These are phyloP conservation scores for Dimargaris cristalligena DNA, from an alignment of 192 early-diverging fungal species.

Conservation along the genomic window DNA sequence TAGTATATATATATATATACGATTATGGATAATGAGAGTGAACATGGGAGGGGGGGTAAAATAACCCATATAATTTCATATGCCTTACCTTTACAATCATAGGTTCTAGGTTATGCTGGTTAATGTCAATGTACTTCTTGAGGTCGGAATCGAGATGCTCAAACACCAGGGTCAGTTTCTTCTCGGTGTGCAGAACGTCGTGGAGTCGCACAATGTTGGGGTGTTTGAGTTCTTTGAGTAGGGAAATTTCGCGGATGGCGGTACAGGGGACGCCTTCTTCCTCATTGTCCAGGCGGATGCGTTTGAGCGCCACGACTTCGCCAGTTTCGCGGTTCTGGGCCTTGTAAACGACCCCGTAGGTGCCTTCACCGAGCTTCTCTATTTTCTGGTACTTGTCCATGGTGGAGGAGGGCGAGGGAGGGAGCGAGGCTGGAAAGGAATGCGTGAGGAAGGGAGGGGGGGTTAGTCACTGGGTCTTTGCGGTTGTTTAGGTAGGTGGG, in stretches of 20 bases:
- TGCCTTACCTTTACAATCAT: constrained; percentile 62
- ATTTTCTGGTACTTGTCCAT: constrained; percentile 5
- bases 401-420: neutral
- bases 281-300: constrained; percentile 77
- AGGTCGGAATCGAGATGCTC: constrained; percentile 97
- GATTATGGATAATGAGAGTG: no score
- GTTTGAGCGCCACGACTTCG: constrained; percentile 95
- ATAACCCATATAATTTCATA: no score
- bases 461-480: no score
- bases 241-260: constrained; percentile 65
- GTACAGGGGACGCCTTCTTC: constrained; percentile 68
- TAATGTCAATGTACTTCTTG: constrained; percentile 94
- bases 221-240: constrained; percentile 69
- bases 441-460: no score
- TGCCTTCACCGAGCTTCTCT: constrained; percentile 30
- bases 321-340: constrained; percentile 88
- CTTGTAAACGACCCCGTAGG: constrained; percentile 99
- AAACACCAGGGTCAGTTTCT: constrained; percentile 95
- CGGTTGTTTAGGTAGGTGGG: no score
- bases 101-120: constrained; percentile 61
- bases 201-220: constrained; percentile 64
- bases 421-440: no score
- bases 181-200: constrained; percentile 95
- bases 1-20: no score
- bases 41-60: no score